Base-by-base conservation (phyloP, 75 land plant species). In the Isoetes taiwanensis region DNA sequence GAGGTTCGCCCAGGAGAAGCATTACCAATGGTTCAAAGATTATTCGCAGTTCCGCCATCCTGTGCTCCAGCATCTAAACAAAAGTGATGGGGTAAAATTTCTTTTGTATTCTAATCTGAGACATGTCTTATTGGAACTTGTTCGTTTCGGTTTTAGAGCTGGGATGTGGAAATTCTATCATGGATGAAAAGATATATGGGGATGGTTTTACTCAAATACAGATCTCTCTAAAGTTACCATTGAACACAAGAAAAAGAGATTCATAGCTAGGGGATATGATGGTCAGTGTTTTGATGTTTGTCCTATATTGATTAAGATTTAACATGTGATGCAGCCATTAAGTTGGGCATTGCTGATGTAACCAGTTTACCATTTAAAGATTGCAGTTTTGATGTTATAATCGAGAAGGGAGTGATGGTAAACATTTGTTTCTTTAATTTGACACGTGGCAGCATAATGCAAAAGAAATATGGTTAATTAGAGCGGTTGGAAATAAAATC, bases 11-110 rank as follows among this genome's bases (percentile, higher is more conserved):
- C 34, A 64, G 23, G 97, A 90, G 59, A 83, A 83, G 40, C 93
- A 90, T 56, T 86, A 90, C 25, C 93, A 90, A 57, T 90, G 97
- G 94, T 66, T 80, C 61, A 90, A 90, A 54, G 97, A 80, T 37
- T 90, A 86, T 69, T 78, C 97, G 28, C 97, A 90, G 58, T 86
- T 90, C 52, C 78, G 73, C 17, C 80, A 80, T 52, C 84, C 86
- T 41, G 50, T 90, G 30, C 75, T 35, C 14, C 54, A 52, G 19
- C 70, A 76, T 34, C 32, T 86, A n/a, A 58, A 62, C 20, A 64
- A 77, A 10, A 55, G 43, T 24, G 63, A 66, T 55, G 75, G 78
- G 41, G 91, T 90, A 71, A 19, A 57, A 8, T 10, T 9, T 9
- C 52, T 10, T 19, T 48, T 10, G 17, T n/a, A 6, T 48, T 8